These are phyloP conservation scores for Starmerella khaoyaiensis DNA, from an alignment of 805 yeast genomes.

Conservation along the genomic window DNA sequence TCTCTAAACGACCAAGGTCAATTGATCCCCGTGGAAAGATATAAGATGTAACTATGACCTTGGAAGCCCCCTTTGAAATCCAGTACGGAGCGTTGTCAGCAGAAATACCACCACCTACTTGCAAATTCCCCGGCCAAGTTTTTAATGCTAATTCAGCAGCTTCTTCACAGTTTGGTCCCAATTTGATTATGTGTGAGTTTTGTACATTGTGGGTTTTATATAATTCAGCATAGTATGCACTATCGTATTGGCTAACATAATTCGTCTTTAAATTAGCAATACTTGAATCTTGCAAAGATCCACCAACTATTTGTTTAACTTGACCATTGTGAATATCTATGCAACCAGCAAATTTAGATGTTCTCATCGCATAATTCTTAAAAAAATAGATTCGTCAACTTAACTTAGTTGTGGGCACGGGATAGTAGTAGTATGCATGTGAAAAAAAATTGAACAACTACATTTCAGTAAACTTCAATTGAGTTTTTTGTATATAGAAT, in stretches of 20 bases:
- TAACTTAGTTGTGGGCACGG: neutral
- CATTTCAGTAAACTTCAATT: neutral
- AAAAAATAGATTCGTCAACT: neutral
- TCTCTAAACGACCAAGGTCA: constrained; percentile 38
- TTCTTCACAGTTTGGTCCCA: constrained; percentile 69
- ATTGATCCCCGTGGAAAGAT: constrained; percentile 56
- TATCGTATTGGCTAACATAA: constrained; percentile 61
- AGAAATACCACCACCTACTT: constrained; percentile 89
- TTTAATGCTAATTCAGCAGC: constrained; percentile 68
- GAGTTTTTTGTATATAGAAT: neutral
- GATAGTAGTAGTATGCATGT: neutral
- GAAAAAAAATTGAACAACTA: neutral
- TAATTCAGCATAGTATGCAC: constrained; percentile 60
- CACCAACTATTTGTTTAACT: constrained; percentile 95
- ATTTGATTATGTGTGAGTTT: constrained; percentile 88
- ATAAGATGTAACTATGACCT: constrained; percentile 88
- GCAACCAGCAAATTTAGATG: constrained; percentile 63
- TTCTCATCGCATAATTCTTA: neutral
- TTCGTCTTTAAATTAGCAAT: constrained; percentile 44
- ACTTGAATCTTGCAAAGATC: constrained; percentile 45
- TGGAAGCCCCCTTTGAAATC: constrained; percentile 68
- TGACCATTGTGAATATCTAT: constrained; percentile 90
- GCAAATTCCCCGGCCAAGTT: constrained; percentile 63
- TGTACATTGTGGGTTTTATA: constrained; percentile 44
- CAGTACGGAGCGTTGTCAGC: constrained; percentile 60